Percentiles rank a stretch among this genome's conserved stretches.
These are phyloP conservation scores for Fusarium albosuccineum DNA, from an alignment of 2,329 filamentous ascomycete species.

Conservation along the genomic window DNA sequence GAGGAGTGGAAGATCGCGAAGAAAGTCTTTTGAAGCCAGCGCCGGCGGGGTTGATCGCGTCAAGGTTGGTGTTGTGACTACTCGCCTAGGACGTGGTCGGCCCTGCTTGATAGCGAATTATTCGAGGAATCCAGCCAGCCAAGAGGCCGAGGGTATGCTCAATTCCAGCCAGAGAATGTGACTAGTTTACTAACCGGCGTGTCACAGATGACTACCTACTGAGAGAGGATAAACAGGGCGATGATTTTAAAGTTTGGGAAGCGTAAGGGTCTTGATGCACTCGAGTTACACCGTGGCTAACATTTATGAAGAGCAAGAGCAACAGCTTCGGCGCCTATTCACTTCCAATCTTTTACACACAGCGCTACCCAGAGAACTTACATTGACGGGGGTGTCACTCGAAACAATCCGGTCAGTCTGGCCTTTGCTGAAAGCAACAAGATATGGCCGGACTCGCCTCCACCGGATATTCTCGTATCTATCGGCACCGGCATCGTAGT, in stretches of 20 bases:
- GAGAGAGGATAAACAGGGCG: constrained; percentile 2
- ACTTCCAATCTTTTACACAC: constrained; percentile 19
- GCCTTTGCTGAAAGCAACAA: constrained; percentile 6
- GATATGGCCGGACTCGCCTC: constrained; percentile 13
- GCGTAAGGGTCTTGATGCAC: constrained; percentile 1
- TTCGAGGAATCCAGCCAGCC: constrained; percentile 11
- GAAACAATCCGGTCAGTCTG: constrained; percentile 20
- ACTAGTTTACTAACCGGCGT: neutral
- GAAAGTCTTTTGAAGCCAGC: neutral
- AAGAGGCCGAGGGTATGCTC: constrained; percentile 1
- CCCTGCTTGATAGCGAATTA: constrained; percentile 25
- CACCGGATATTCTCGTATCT: constrained; percentile 21
- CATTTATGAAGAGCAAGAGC: constrained; percentile 15
- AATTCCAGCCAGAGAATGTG: too few species aligned
- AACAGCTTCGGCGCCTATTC: constrained; percentile 18
- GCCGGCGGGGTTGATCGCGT: neutral
- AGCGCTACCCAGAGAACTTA: constrained; percentile 1
- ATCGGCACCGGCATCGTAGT: constrained; percentile 11
- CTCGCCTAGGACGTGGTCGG: neutral
- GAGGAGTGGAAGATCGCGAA: neutral
- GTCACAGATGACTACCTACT: constrained; percentile 18
- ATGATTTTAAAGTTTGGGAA: constrained; percentile 26
- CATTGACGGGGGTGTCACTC: constrained; percentile 13
- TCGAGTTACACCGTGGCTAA: neutral
- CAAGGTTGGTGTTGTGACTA: constrained; percentile 29